Conservation (phyloP, 768 basidiomycete genomes). For the Neoboletus subvelutipes region DNA sequence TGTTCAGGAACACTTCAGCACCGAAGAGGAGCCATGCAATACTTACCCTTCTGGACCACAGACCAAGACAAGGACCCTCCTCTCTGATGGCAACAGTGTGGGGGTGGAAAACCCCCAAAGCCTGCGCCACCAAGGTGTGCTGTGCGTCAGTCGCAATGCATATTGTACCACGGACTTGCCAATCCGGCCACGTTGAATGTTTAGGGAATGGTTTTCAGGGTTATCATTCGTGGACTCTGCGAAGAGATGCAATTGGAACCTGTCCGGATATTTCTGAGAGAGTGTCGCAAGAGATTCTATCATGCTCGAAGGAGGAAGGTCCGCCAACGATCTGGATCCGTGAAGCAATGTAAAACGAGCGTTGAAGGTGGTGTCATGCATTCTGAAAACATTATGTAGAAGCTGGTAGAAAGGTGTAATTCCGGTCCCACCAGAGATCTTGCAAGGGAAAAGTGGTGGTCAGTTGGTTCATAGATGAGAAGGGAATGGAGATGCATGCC, state of each 20-base stretch:
- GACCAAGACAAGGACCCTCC: constrained; percentile 63
- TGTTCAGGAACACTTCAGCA: not conserved
- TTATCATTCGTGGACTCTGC: constrained; percentile 46
- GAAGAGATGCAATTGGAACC: constrained; percentile 58
- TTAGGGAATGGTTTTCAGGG: constrained; percentile 15
- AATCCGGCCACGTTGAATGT: constrained; percentile 53
- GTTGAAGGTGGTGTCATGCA: constrained; percentile 23
- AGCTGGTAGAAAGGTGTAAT: constrained; percentile 85
- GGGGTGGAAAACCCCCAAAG: constrained; percentile 18
- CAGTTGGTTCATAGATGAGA: not conserved
- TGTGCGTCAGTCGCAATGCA: constrained; percentile 35
- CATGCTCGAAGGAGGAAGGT: constrained; percentile 68
- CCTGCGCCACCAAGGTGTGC: constrained; percentile 31
- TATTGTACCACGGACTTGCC: constrained; percentile 46
- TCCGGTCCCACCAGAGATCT: constrained; percentile 89
- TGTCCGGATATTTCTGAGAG: constrained; percentile 52
- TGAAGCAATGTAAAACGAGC: constrained; percentile 76
- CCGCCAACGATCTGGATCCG: constrained; percentile 56
- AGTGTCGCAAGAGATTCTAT: constrained; percentile 51
- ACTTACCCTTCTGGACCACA: constrained; percentile 85
- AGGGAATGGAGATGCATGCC: constrained; percentile 39
- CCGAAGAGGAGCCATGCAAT: not conserved
- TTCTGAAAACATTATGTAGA: constrained; percentile 51
- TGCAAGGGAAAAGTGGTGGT: not conserved
- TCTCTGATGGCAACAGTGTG: constrained; percentile 23